Evolutionary conservation across 768 basidiomycete species (phyloP), one percentile per base, ranked within the genome.

Genomic region (Trametopsis cervina): DNA sequence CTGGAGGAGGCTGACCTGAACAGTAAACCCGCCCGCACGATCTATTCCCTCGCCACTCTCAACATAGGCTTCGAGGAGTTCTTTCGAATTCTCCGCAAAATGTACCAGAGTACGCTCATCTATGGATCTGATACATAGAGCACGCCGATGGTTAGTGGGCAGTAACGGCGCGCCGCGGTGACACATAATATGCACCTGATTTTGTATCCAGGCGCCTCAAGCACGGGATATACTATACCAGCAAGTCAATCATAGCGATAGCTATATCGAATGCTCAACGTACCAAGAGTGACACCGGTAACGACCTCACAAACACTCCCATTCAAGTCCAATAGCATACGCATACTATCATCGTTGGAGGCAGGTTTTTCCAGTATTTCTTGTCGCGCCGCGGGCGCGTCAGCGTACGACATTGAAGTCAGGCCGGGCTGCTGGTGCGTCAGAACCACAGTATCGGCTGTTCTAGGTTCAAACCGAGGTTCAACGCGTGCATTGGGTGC

Each of bases 391-490:
- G 69, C 63, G 1, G 77, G 75, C 7, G 77, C 65, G 11, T 81
- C 69, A 10, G 78, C 75, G 43, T 77, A 80, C 7, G 80, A 74
- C 1, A 65, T 65, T 44, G 76, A 74, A 10, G 82, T 76, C 2
- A 78, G 76, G 37, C 77, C 66, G 0, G 85, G 80, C 43, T 78
- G 72, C 0, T 77, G 74, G 56, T 86, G 87, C 3, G 83, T 85
- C 36, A 99, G 70, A n/a, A 98, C 92, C 12, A 99, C 83, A 0
- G 96, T 98, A 63, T 99, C 96, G 54, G 95, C 96, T 92, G 62
- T 37, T 1, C 15, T 17, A 21, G 26, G 17, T 36, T 27, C 18
- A 42, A 24, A 33, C 20, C 47, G 21, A 23, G 26, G 47, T 12
- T 5, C 20, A 47, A 7, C 39, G 18, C 17, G 27, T 39, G 15